Conservation (phyloP, 768 basidiomycete genomes). For the Harrya chromipes region DNA sequence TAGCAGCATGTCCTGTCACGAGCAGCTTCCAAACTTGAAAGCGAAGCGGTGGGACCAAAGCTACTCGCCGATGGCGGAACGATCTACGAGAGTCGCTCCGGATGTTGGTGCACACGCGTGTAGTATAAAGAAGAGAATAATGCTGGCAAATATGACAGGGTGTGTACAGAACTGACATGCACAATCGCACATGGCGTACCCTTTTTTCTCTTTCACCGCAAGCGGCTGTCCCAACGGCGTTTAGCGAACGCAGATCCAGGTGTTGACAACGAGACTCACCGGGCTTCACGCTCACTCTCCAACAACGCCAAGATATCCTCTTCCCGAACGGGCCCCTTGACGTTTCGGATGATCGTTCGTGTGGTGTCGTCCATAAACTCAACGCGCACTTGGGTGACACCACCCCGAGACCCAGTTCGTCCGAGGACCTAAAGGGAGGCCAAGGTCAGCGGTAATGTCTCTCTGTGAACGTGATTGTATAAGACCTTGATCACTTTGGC, state of each 20-base stretch:
- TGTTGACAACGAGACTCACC: conserved; percentile 51
- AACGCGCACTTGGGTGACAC: conserved; percentile 98
- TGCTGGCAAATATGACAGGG: conserved; percentile 1
- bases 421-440: conserved; percentile 78
- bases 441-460: neutral
- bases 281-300: conserved; percentile 98
- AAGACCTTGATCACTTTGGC: conserved; percentile 94
- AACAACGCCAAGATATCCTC: conserved; percentile 95
- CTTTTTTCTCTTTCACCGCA: conserved; percentile 15
- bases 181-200: neutral
- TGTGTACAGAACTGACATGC: neutral
- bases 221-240: conserved; percentile 9
- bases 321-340: conserved; percentile 95
- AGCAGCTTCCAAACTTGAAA: conserved; percentile 7
- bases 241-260: neutral
- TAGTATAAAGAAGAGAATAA: conserved; percentile 3
- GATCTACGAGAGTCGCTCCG: no score
- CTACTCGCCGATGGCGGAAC: no score
- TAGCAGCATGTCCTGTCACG: conserved; percentile 24
- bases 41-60: no score
- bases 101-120: neutral
- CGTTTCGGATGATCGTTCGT: conserved; percentile 97
- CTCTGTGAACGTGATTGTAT: neutral
- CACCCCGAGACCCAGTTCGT: conserved; percentile 97
- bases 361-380: conserved; percentile 98